These are phyloP conservation scores for Echinochloa phyllopogon DNA, from an alignment of 176 grass and related monocot species.

Conservation along the genomic window DNA sequence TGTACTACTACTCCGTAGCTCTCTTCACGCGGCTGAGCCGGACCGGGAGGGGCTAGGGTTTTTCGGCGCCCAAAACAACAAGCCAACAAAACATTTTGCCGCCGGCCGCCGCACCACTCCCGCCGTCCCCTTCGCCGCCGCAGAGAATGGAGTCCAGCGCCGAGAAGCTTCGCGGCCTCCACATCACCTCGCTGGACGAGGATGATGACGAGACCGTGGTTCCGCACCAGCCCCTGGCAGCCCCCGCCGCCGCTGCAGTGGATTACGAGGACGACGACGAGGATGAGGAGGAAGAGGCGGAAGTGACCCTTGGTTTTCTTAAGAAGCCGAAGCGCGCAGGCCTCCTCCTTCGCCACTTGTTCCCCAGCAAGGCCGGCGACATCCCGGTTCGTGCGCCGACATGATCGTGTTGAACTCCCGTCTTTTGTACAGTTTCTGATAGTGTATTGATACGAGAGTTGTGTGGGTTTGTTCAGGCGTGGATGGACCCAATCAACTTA, in stretches of 20 bases:
- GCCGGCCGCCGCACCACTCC: conserved; percentile 15
- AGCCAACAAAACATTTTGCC: conserved; percentile 10
- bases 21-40: background rate
- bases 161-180: conserved; percentile 42
- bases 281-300: conserved; percentile 50
- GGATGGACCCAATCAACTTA: conserved; percentile 83
- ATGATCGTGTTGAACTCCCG: background rate
- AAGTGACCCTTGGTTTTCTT: conserved; percentile 66
- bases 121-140: conserved; percentile 23
- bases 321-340: conserved; percentile 60
- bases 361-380: conserved; percentile 87
- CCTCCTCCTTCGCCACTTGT: conserved; percentile 73
- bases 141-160: conserved; percentile 43
- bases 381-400: conserved; percentile 46
- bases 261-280: conserved; percentile 53
- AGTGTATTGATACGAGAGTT: background rate
- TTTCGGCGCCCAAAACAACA: conserved; percentile 19
- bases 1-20: background rate
- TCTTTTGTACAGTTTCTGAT: background rate
- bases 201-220: conserved; percentile 42
- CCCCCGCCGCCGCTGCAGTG: background rate
- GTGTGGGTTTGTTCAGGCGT: conserved; percentile 52
- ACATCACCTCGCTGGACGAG: conserved; percentile 55
- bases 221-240: background rate
- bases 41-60: conserved; percentile 47